Conservation (phyloP, 148 eudicot species). For the Silene latifolia region DNA sequence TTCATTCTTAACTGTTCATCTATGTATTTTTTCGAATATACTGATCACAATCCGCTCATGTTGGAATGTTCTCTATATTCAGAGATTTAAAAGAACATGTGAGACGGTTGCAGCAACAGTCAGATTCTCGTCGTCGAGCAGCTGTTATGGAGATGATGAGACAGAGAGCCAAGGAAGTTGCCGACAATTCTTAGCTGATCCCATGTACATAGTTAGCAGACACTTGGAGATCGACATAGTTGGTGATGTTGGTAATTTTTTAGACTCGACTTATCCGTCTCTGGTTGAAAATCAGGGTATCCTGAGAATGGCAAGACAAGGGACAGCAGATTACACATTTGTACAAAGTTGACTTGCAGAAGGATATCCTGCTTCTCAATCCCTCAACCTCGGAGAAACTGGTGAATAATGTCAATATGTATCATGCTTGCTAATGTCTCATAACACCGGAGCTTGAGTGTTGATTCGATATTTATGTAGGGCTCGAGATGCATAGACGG, state of each 20-base stretch:
- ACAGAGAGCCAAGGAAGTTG: slow-evolving; percentile 92
- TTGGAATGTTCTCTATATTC: slow-evolving; percentile 16
- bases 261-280: not conserved
- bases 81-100: slow-evolving; percentile 79
- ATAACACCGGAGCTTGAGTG: not conserved
- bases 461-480: not conserved
- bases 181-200: slow-evolving; percentile 43
- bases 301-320: not conserved
- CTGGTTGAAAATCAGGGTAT: not conserved
- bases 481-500: not conserved
- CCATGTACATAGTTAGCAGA: slow-evolving; percentile 20
- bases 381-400: not conserved
- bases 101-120: slow-evolving; percentile 76
- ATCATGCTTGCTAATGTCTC: slow-evolving; percentile 3
- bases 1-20: not conserved
- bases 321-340: not conserved
- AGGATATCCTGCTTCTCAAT: not conserved
- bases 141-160: slow-evolving; percentile 99
- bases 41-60: not conserved
- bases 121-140: slow-evolving; percentile 86
- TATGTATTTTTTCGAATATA: not conserved
- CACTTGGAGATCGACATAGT: not conserved
- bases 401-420: slow-evolving; percentile 4
- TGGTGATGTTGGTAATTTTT: not conserved
- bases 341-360: not conserved